These are phyloP conservation scores for Leccinum pachyderme DNA, from an alignment of 1,284 basidiomycete genomes.

Conservation along the genomic window DNA sequence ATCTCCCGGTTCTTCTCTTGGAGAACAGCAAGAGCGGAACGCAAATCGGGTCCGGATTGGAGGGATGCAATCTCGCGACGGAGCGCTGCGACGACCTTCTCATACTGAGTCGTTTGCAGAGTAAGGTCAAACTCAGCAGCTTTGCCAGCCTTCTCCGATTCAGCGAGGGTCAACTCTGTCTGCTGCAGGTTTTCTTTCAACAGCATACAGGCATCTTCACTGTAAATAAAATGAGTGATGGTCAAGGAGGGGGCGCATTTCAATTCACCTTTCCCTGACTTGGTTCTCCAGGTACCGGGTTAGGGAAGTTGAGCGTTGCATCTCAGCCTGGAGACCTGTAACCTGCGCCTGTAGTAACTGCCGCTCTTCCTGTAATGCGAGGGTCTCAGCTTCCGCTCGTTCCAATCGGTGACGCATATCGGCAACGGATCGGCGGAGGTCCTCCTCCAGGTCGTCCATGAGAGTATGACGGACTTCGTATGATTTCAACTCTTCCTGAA, in stretches of 20 bases:
- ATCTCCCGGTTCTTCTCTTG: constrained; percentile 69
- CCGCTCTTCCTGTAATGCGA: constrained; percentile 48
- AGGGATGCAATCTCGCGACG: constrained; percentile 54
- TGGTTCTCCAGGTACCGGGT: constrained; percentile 61
- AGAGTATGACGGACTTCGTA: constrained; percentile 12
- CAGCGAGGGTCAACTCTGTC: constrained; percentile 42
- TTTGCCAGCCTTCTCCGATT: constrained; percentile 56
- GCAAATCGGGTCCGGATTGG: constrained; percentile 52
- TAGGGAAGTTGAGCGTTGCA: constrained; percentile 59
- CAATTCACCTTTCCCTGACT: constrained; percentile 52
- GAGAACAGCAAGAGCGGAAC: constrained; percentile 54
- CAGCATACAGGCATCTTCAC: constrained; percentile 44
- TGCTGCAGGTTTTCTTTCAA: constrained; percentile 50
- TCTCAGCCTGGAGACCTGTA: constrained; percentile 59
- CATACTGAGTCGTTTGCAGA: constrained; percentile 60
- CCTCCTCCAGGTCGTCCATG: constrained; percentile 20
- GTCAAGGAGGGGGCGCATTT: background rate
- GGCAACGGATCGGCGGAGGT: constrained; percentile 22
- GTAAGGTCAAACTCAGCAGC: constrained; percentile 62
- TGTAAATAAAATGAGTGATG: constrained; percentile 27
- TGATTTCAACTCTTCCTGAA: constrained; percentile 25
- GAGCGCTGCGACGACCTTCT: constrained; percentile 56
- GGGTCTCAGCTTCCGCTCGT: constrained; percentile 25
- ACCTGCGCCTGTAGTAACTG: constrained; percentile 48
- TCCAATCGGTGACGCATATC: constrained; percentile 20